Base-by-base conservation (phyloP, 768 basidiomycete species). In the Pleurotus ostreatus region DNA sequence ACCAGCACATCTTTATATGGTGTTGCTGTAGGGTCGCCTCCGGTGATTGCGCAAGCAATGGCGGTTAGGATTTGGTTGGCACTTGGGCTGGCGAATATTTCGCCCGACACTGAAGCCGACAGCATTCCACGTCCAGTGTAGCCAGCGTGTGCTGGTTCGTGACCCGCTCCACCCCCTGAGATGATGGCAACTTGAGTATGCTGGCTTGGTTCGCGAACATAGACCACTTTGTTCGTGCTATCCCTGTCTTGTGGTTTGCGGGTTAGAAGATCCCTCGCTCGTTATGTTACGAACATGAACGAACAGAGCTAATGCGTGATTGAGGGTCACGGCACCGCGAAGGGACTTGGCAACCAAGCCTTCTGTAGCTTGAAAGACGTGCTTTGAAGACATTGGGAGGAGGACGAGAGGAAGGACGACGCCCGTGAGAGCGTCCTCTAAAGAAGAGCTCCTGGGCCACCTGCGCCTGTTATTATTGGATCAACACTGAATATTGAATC, bases 51-150 rank as follows among this genome's bases (percentile, higher is more conserved):
- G 39, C 81, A 68, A 44, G 76, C 66, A 56, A 85, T 73, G 2
- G 77, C 76, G 9, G 70, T 68, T n/a, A 77, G 56, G 46, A 85
- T 78, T 64, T 84, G 82, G 47, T 76, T 75, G n/a, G 82, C 80
- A 60, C 80, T 83, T 0, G 83, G 85, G 46, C 78, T 81, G 8
- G 84, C 82, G 61, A 85, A 85, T 16, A 83, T 78, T 49, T 85
- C 82, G 2, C 83, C 84, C n/a, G 77, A 79, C 5, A 84, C 79
- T 4, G 77, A 77, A 1, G 81, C 82, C 8, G 73, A 62, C 22
- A 85, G 74, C 71, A 84, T 79, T 15, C 83, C 82, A n/a, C 66
- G 61, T 4, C 83, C 84, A 4, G 81, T 81, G 60, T 83, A 83
- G 0, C 75, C 78, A 3, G 78, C 78, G 60, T 82, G 79, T 0